Evolutionary conservation across 208 protist genomes (phyloP).

Genomic region (Trypanosoma cruzi): DNA sequence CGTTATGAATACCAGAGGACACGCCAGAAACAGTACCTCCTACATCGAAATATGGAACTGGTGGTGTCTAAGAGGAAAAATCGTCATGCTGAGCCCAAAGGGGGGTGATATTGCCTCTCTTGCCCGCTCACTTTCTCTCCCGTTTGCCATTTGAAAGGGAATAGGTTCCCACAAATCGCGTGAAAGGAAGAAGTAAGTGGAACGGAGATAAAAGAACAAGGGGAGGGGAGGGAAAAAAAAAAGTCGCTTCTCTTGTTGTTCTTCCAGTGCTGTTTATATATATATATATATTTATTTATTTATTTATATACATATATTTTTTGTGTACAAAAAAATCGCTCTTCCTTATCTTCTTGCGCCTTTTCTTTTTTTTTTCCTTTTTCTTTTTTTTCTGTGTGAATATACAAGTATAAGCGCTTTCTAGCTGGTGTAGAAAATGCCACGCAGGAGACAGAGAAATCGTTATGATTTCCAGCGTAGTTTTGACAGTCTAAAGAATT

Average conservation of each 20-base stretch:
- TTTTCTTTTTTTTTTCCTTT: background rate
- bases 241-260: conserved; percentile 16
- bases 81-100: conserved; percentile 2
- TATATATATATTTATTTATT: background rate
- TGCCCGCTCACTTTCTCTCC: background rate
- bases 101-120: background rate
- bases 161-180: background rate
- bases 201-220: background rate
- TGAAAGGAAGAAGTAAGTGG: background rate
- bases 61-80: background rate
- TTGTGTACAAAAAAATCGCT: background rate
- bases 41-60: conserved; percentile 38
- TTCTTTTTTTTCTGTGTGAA: background rate
- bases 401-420: background rate
- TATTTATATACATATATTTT: conserved; percentile 2
- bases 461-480: conserved; percentile 53
- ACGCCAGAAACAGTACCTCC: conserved; percentile 92
- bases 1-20: conserved; percentile 87
- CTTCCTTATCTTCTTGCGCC: background rate
- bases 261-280: background rate
- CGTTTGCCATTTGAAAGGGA: background rate
- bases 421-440: conserved; percentile 1
- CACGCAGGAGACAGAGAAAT: conserved; percentile 38
- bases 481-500: conserved; percentile 79
- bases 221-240: background rate